Base-by-base conservation (phyloP, 495 filamentous ascomycete species). In the Platismatia glauca region DNA sequence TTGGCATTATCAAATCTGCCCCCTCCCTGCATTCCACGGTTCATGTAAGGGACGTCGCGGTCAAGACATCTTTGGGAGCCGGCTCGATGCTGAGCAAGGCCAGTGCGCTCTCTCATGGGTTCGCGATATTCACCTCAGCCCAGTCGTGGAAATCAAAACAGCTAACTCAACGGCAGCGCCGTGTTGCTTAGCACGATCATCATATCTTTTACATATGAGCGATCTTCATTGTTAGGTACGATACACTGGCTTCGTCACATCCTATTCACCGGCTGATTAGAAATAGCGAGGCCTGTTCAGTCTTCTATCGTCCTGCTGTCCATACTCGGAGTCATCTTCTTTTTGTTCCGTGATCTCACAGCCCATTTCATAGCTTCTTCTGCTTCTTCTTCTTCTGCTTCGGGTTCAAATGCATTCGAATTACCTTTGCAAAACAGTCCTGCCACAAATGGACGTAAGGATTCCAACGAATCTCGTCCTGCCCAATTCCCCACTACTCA, bases 251-350 rank as follows among this genome's bases (percentile, higher is more conserved):
- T 13, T 29, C 27, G 24, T 34, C 2, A 3, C 20, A 1, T 34
- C 13, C 1, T 4, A 18, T n/a, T 38, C 15, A 46, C 27, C 20
- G 31, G 37, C 64, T 68, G 37, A 66, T 60, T 16, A 63, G 24
- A 16, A 59, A 35, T 52, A 81, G 78, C 76, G 63, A 76, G 75
- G 53, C 77, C 78, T 20, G 60, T 78, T 31, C 72, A 71, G 43
- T 74, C 77, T 24, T 70, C 71, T 20, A 66, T 76, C 9, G 59
- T 78, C 12, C 59, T 70, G 50, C 78, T 76, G 52, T 71, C 76
- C 55, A 61, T 77, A 35, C 66, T 72, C 20, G 78, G 72, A 22
- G 33, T 68, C 22, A 67, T 62, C 50, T 69, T 78, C 15, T 59
- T 79, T 33, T 56, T 71, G 13, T 56, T 78, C 48, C 52, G 38